Base-by-base conservation (phyloP, 805 yeast species). In the Kuraishia ogatae region DNA sequence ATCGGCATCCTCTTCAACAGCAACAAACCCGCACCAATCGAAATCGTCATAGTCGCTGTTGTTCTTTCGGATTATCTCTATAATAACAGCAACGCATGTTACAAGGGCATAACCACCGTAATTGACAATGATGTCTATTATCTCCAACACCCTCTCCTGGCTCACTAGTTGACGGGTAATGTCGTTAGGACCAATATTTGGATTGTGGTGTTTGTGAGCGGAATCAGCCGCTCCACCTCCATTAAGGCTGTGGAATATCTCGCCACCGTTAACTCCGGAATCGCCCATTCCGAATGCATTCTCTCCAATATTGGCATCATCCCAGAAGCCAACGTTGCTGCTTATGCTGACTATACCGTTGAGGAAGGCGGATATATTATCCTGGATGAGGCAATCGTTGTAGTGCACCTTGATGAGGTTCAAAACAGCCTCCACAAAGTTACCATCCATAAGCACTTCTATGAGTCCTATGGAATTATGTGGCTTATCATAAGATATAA, bases 161-260 rank as follows among this genome's bases (percentile, higher is more conserved):
- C 94, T 85, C 4, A 92, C 97, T 47, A 94, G 75, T 66, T 90
- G 93, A 60, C 99, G 78, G 0, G 98, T 91, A 35, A 94, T 76
- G 64, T 89, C 97, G 64, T 94, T 94, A 1, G 99, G 98, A 1
- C 99, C 99, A 53, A 94, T 88, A 35, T 93, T 88, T 1, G 97
- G 87, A 56, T 88, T 92, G 55, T 87, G 86, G 51, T 47, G 89
- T 84, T 2, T 96, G 11, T 50, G 21, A 11, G 8, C 11, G 10
- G 46, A 13, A n/a, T 28, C 39, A 2, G n/a, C 4, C 2, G 51
- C 26, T 28, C 29, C 51, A 3, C 39, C 22, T 11, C 47, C 48
- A 43, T 48, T 48, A 15, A 48, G 51, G 10, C 46, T 24, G 35
- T 47, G 47, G 39, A 46, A 47, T 15, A 53, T 53, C 11, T 53